Base-by-base conservation (phyloP, 1,284 basidiomycete species). In the Trametes versicolor region DNA sequence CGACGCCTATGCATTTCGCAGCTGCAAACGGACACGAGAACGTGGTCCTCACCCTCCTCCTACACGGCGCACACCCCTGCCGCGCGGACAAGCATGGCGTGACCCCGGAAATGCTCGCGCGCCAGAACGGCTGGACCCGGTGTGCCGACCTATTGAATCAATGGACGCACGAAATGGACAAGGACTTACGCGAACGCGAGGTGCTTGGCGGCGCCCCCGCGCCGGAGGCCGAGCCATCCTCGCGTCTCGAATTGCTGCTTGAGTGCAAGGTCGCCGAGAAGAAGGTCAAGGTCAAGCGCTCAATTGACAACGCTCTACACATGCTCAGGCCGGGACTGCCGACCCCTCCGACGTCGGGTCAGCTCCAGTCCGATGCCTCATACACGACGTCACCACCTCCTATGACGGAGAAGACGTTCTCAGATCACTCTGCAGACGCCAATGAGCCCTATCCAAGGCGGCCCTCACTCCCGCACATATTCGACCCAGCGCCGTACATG, bases 1-100 rank as follows among this genome's bases (percentile, higher is more conserved):
- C 94, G 1, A 97, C 95, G 0, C 93, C 96, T 0, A 86, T 98
- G n/a, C 96, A 98, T 75, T 98, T 97, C 76, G 96, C 96, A 7
- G 91, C 95, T 32, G 95, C 96, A 25, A 96, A 97, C 70, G 95
- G 95, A 4, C 94, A 98, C 77, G 86, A 86, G 36, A 78, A 83
- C 21, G 87, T 95, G 70, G 87, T 95, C 48, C 85, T 83, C 65
- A 87, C 92, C 34, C 87, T 98, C 48, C 87, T 98, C 34, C 85
- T 89, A 12, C 88, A 88, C 69, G 95, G 95, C 41, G 96, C 96
- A 5, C 84, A 88, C 63, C 87, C 94, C 25, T 83, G 90, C 75
- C 87, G 88, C 61, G 77, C 88, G 21, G 96, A 98, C 80, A 97
- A 97, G 77, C 90, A 95, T 77, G 94, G 93, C 8, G 81, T 94